These are phyloP conservation scores for Cutaneotrichosporon sp. DNA, from an alignment of 1,284 basidiomycete genomes.

Conservation along the genomic window DNA sequence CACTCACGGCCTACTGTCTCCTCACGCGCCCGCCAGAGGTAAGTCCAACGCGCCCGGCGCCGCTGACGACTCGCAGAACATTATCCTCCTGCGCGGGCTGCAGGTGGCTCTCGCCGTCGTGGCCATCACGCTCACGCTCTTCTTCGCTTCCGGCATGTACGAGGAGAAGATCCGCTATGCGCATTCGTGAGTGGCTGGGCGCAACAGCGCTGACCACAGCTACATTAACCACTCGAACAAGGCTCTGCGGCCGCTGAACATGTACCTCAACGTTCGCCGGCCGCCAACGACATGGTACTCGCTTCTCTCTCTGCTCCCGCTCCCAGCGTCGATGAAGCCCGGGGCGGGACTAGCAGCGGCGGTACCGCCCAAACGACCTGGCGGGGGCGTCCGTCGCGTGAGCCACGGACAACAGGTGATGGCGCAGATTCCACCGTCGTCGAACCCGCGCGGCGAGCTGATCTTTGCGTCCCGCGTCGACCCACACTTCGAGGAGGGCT, in stretches of 20 bases:
- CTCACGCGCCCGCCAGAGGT: conserved; percentile 33
- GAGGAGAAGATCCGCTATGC: conserved; percentile 93
- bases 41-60: conserved; percentile 5
- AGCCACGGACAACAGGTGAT: conserved; percentile 50
- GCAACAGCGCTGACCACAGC: conserved; percentile 50
- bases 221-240: conserved; percentile 96
- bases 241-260: conserved; percentile 85
- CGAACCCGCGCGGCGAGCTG: conserved; percentile 88
- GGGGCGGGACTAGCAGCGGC: conserved; percentile 40
- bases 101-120: conserved; percentile 75
- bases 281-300: conserved; percentile 55
- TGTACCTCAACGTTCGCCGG: conserved; percentile 89
- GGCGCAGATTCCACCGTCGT: conserved; percentile 76
- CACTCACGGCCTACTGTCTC: conserved; percentile 28
- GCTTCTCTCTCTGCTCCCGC: conserved; percentile 59
- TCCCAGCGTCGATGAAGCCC: conserved; percentile 61
- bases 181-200: conserved; percentile 61
- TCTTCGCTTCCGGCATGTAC: conserved; percentile 96
- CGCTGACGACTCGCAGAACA: conserved; percentile 14
- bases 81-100: conserved; percentile 28
- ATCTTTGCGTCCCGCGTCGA: conserved; percentile 90
- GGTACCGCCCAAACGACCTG: neutral
- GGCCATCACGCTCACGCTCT: conserved; percentile 82
- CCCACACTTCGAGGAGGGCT: conserved; percentile 75
- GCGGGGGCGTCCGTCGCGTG: conserved; percentile 37